Evolutionary conservation across 305 asterid genomes (phyloP).

Genomic region (Vinca major): DNA sequence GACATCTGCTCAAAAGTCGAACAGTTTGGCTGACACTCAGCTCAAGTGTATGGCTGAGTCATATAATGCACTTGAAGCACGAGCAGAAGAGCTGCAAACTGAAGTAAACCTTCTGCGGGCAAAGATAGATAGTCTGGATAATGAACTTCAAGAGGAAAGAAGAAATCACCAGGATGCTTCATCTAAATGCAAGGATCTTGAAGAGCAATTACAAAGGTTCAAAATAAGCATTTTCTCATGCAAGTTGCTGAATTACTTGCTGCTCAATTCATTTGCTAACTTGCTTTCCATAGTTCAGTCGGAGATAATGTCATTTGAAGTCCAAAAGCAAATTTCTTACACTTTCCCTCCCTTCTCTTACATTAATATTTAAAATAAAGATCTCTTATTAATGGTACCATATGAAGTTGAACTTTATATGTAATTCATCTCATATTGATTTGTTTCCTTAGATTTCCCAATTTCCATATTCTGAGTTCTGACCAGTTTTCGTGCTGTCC

Average conservation of each 20-base stretch:
- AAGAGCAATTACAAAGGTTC: constrained; percentile 67
- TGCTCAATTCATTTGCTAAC: too few species aligned
- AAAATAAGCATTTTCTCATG: background rate
- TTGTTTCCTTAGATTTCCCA: background rate
- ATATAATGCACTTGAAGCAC: constrained; percentile 70
- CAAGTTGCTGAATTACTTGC: too few species aligned
- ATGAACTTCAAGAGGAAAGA: constrained; percentile 71
- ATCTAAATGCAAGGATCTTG: constrained; percentile 60
- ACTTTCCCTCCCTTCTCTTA: too few species aligned
- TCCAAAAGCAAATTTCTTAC: too few species aligned
- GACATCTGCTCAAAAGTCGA: constrained; percentile 60
- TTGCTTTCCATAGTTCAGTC: too few species aligned
- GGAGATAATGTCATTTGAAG: too few species aligned
- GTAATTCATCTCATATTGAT: background rate
- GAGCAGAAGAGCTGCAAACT: constrained; percentile 61
- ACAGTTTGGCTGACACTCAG: constrained; percentile 89
- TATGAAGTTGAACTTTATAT: background rate
- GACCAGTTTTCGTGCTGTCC: background rate
- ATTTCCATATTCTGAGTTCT: background rate
- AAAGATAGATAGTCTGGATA: constrained; percentile 45
- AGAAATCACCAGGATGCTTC: constrained; percentile 46
- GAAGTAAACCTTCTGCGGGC: constrained; percentile 59
- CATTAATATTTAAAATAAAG: too few species aligned
- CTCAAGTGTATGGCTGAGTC: constrained; percentile 98
- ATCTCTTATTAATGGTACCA: background rate